These are phyloP conservation scores for Euphorbia lathyris DNA, from an alignment of 345 rosid species.

Conservation along the genomic window DNA sequence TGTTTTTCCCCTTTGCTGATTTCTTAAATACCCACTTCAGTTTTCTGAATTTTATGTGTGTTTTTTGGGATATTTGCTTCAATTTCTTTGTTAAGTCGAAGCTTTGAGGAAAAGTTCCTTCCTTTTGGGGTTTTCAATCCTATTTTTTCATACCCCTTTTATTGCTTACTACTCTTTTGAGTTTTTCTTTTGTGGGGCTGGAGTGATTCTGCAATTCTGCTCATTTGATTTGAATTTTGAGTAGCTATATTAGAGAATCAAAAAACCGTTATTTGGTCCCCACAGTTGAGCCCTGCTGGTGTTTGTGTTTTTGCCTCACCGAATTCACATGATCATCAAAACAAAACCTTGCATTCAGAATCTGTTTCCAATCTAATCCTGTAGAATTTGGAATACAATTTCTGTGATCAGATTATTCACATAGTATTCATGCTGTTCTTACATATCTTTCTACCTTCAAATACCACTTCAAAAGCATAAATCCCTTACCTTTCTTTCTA, in stretches of 20 bases:
- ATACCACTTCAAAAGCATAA: background rate
- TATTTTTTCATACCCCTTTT: background rate
- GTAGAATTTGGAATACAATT: slow-evolving; percentile 1
- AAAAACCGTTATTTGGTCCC: slow-evolving; percentile 2
- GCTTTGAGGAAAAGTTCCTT: background rate
- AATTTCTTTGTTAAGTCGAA: background rate
- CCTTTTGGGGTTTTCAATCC: background rate
- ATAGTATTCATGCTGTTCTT: slow-evolving; percentile 19
- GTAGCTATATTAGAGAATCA: background rate
- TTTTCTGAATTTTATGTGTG: slow-evolving; percentile 10
- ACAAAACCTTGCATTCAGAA: slow-evolving; percentile 3
- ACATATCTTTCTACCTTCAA: background rate
- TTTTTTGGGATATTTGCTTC: slow-evolving; percentile 4
- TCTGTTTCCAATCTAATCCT: background rate
- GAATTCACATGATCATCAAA: slow-evolving; percentile 40
- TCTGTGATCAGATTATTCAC: slow-evolving; percentile 11
- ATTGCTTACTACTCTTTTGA: background rate
- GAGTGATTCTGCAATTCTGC: background rate
- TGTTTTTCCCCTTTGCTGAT: background rate
- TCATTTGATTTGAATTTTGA: background rate
- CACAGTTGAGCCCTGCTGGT: slow-evolving; percentile 21
- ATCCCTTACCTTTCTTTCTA: background rate
- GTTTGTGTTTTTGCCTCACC: slow-evolving; percentile 37
- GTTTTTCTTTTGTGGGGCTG: slow-evolving; percentile 11
- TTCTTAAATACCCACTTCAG: slow-evolving; percentile 24